Evolutionary conservation across 495 filamentous ascomycete genomes (phyloP), one percentile per base, ranked within the genome.

Genomic region (Baudoinia panamericana): DNA sequence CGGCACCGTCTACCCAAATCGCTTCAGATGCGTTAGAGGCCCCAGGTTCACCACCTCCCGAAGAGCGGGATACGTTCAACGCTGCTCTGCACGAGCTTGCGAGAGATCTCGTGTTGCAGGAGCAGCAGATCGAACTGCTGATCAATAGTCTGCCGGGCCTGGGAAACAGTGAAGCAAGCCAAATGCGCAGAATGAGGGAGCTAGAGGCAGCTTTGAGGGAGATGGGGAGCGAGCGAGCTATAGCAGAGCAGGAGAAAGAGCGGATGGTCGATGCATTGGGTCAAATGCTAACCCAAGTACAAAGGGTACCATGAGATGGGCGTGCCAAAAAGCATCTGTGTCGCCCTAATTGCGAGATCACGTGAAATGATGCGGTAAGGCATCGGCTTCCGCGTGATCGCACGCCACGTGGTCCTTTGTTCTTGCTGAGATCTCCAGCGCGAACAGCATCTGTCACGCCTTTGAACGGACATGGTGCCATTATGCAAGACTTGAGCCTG

Each of bases 61-160:
- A 82, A 46, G 64, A 75, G 0, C 69, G 81, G 0, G 67, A 74
- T 27, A 66, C 68, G 11, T 93, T 92, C 58, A 67, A 68, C 27
- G 70, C 69, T 7, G 73, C 78, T 8, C 76, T 92, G 55, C 60
- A 72, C 24, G 87, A 97, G 56, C 68, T 97, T 15, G 83, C 85
- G 13, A 75, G 77, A 11, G 88, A 94, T 53, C 67, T 97, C 0
- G 78, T 97, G 36, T 61, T 83, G 41, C 86, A 94, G 60, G 82
- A 88, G 50, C 84, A 94, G 65, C 86, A 94, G 70, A 90, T 96
- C 51, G 90, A 97, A 63, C 67, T 74, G 18, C 60, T 97, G 40
- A 84, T 95, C 46, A 76, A 72, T 2, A 69, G 70, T 12, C 63
- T 97, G n/a, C 90, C 90, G 0, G 90, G 90, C 0, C 73, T 94